phyloP scores from a whole-genome alignment of 2,329 filamentous ascomycete genomes.

The Knoxdaviesia capensis region DNA sequence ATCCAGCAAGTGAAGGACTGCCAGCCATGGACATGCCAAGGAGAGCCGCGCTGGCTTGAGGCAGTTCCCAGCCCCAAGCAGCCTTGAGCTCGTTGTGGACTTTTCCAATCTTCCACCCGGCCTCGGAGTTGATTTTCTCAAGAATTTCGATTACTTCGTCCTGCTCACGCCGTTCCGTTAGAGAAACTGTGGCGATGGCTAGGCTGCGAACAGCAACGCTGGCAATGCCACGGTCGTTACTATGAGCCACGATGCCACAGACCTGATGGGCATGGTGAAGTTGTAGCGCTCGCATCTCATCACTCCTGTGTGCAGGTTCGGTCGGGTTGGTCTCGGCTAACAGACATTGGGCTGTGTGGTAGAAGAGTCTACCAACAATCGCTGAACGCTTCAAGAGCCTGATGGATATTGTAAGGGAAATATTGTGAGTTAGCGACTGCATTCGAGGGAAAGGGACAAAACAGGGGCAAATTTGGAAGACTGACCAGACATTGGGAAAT shows the following conservation, averaged over 20 bases:
- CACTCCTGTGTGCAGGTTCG: conserved; percentile 31
- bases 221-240: conserved; percentile 60
- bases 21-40: too few relatives aligned
- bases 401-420: neutral
- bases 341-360: conserved; percentile 69
- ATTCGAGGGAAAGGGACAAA: neutral
- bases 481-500: conserved; percentile 75
- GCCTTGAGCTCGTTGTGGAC: conserved; percentile 54
- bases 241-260: conserved; percentile 75
- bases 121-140: conserved; percentile 52
- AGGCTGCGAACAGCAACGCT: conserved; percentile 64
- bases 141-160: conserved; percentile 64
- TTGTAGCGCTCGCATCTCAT: conserved; percentile 51
- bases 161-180: conserved; percentile 52
- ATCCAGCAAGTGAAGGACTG: too few relatives aligned
- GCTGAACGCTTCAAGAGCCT: conserved; percentile 70
- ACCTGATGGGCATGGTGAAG: conserved; percentile 63
- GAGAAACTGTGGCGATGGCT: conserved; percentile 53
- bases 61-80: conserved; percentile 52
- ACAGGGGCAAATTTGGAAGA: conserved; percentile 3
- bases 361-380: conserved; percentile 68
- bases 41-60: too few relatives aligned
- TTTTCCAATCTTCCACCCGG: conserved; percentile 57
- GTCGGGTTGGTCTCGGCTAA: conserved; percentile 63
- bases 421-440: neutral